A percentile compares a stretch with the other conserved stretches of the same genome.
Evolutionary conservation across 1,284 basidiomycete species (phyloP).

Genomic region (Cerioporus squamosus): DNA sequence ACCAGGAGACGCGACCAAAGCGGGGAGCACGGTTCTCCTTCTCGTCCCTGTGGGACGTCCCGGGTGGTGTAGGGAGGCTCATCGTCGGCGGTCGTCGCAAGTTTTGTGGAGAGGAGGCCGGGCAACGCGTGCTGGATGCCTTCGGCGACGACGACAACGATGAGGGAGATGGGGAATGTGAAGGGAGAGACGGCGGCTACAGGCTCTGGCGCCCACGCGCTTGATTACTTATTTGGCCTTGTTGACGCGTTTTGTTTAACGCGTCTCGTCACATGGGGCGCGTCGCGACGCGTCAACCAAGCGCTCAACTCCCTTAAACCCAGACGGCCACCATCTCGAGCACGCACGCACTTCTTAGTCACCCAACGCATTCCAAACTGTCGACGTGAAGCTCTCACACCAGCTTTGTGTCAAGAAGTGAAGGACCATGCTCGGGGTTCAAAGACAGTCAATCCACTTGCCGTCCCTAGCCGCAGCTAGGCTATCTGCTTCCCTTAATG

Average conservation of each 20-base stretch:
- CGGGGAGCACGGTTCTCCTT: slow-evolving; percentile 49
- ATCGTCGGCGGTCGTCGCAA: slow-evolving; percentile 7
- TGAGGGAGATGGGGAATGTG: slow-evolving; percentile 6
- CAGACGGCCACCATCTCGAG: too few relatives aligned
- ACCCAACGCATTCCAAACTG: too few relatives aligned
- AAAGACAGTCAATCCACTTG: too few relatives aligned
- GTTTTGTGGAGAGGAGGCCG: not conserved
- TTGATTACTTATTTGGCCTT: slow-evolving; percentile 22
- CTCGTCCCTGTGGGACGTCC: slow-evolving; percentile 56
- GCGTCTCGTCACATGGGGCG: slow-evolving; percentile 22
- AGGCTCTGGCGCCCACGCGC: slow-evolving; percentile 1
- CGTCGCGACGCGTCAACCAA: slow-evolving; percentile 10
- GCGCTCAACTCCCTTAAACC: not conserved
- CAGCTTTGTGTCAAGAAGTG: too few relatives aligned
- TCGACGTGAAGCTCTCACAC: too few relatives aligned
- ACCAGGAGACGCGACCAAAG: slow-evolving; percentile 59
- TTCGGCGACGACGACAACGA: slow-evolving; percentile 11
- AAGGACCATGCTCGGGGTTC: too few relatives aligned
- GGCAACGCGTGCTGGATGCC: not conserved
- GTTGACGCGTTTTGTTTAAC: slow-evolving; percentile 29
- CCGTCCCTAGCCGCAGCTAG: too few relatives aligned
- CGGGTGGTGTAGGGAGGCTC: slow-evolving; percentile 65
- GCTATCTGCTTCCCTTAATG: too few relatives aligned
- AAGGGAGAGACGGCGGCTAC: slow-evolving; percentile 3
- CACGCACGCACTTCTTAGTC: too few relatives aligned